Percentiles rank a stretch among this genome's conserved stretches.
These are phyloP conservation scores for Pueraria montana DNA, from an alignment of 306 rosid genomes.

Conservation along the genomic window DNA sequence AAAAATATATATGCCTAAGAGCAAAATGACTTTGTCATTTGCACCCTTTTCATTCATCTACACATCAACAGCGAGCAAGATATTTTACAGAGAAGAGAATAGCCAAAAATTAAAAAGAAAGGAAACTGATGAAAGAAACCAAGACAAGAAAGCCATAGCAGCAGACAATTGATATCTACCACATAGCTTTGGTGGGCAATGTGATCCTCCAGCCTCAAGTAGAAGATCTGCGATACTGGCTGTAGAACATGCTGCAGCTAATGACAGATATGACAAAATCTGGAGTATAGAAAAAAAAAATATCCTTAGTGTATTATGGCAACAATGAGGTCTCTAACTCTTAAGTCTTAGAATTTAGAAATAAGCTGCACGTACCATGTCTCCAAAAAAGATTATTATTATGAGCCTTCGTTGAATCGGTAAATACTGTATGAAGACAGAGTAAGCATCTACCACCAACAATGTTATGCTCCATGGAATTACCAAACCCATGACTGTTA, in stretches of 20 bases:
- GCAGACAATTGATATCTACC: conserved; percentile 84
- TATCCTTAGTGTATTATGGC: conserved; percentile 20
- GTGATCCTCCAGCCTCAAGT: conserved; percentile 49
- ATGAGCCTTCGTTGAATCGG: conserved; percentile 70
- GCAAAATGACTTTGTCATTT: conserved; percentile 52
- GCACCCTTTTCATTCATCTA: conserved; percentile 48
- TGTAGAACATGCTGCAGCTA: conserved; percentile 87
- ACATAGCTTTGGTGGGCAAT: conserved; percentile 69
- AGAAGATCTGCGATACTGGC: conserved; percentile 74
- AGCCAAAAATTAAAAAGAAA: conserved; percentile 91
- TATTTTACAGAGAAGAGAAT: conserved; percentile 65
- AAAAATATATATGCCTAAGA: conserved; percentile 32
- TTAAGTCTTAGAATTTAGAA: not conserved
- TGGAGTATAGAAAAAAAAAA: conserved; percentile 42
- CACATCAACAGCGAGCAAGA: conserved; percentile 29
- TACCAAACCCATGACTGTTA: conserved; percentile 89
- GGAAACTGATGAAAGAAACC: conserved; percentile 78
- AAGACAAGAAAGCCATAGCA: conserved; percentile 89
- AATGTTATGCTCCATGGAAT: conserved; percentile 93
- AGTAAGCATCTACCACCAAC: conserved; percentile 79
- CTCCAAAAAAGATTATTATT: conserved; percentile 68
- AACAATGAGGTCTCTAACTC: not conserved
- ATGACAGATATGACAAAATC: conserved; percentile 76
- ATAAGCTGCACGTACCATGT: conserved; percentile 65
- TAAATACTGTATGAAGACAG: conserved; percentile 67